These are phyloP conservation scores for Ajuga chamaepitys DNA, from an alignment of 257 asterid species.

Conservation along the genomic window DNA sequence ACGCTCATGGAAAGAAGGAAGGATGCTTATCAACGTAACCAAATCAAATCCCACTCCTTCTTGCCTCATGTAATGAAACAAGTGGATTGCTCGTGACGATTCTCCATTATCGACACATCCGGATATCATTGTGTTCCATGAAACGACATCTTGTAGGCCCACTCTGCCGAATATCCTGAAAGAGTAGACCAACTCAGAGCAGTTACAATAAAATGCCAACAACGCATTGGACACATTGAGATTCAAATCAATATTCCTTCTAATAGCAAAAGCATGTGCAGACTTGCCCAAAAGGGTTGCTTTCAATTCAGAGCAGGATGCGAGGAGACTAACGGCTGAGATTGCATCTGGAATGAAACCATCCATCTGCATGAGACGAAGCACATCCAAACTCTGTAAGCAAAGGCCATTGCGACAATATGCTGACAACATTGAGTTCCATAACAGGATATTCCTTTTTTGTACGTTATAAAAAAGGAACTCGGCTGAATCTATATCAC, in stretches of 20 bases:
- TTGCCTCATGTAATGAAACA: slow-evolving; percentile 40
- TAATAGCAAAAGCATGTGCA: slow-evolving; percentile 43
- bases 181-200: slow-evolving; percentile 26
- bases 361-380: slow-evolving; percentile 44
- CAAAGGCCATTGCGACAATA: slow-evolving; percentile 30
- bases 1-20: slow-evolving; percentile 36
- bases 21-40: slow-evolving; percentile 42
- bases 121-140: slow-evolving; percentile 58
- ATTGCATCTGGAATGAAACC: slow-evolving; percentile 50
- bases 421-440: slow-evolving; percentile 67
- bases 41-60: slow-evolving; percentile 35
- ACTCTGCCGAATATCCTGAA: slow-evolving; percentile 35
- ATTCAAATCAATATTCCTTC: slow-evolving; percentile 26
- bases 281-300: slow-evolving; percentile 48
- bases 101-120: slow-evolving; percentile 43
- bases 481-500: slow-evolving; percentile 40
- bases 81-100: slow-evolving; percentile 24
- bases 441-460: slow-evolving; percentile 28
- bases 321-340: slow-evolving; percentile 41
- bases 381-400: slow-evolving; percentile 28
- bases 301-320: slow-evolving; percentile 42
- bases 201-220: slow-evolving; percentile 36
- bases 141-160: slow-evolving; percentile 26
- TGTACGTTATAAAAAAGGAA: slow-evolving; percentile 25
- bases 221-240: slow-evolving; percentile 40